Conservation (phyloP, 306 rosid species). For the Canavalia ensiformis region DNA sequence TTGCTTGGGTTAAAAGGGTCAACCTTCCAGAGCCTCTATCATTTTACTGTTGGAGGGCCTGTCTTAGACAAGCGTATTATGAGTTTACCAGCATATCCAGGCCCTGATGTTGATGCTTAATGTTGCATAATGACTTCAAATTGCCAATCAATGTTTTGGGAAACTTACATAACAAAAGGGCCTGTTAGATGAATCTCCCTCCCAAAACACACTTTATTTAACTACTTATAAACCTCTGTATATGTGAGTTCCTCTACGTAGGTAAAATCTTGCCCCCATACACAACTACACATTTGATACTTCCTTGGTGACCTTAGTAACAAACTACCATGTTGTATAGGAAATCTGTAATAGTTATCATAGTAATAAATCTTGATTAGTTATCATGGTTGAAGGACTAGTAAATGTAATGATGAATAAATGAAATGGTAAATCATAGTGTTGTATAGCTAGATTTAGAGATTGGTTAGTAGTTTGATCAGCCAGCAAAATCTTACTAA, state of each 20-base stretch:
- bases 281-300: conserved; percentile 13
- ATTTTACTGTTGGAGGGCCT: conserved; percentile 94
- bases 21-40: conserved; percentile 87
- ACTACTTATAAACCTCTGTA: conserved; percentile 32
- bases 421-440: conserved; percentile 4
- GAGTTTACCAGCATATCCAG: conserved; percentile 98
- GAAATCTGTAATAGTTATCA: neutral
- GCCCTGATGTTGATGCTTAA: conserved; percentile 73
- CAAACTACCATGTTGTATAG: conserved; percentile 29
- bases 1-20: conserved; percentile 82
- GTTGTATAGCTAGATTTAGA: conserved; percentile 12
- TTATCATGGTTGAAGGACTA: neutral
- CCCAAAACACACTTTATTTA: neutral
- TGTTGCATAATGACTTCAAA: conserved; percentile 30
- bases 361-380: neutral
- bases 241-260: neutral
- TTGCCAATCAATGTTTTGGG: conserved; percentile 19
- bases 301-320: neutral
- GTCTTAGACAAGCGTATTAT: conserved; percentile 85
- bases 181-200: conserved; percentile 6
- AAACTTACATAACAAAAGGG: neutral
- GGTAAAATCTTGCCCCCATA: conserved; percentile 10
- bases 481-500: neutral
- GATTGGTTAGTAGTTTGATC: neutral
- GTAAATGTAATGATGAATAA: conserved; percentile 33